Conservation (phyloP, 257 asterid species). For the Scutellaria minor region DNA sequence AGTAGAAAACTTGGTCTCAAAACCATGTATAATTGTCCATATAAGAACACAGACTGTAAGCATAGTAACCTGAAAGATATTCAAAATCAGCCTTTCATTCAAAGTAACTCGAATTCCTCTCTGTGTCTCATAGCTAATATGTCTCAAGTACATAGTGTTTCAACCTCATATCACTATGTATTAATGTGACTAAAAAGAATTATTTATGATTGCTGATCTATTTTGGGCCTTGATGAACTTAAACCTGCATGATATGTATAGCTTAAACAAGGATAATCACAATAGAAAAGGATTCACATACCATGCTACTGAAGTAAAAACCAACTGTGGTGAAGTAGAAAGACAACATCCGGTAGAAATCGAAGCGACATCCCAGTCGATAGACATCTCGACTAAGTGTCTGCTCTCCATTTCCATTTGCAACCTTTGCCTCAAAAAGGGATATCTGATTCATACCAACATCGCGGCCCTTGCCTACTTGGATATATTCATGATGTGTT, state of each 20-base stretch:
- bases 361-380: constrained; percentile 95
- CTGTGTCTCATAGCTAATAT: neutral
- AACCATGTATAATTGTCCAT: constrained; percentile 89
- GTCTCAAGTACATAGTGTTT: neutral
- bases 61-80: constrained; percentile 76
- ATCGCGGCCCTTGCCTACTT: constrained; percentile 99
- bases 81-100: constrained; percentile 34
- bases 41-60: constrained; percentile 81
- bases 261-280: constrained; percentile 9
- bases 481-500: constrained; percentile 98
- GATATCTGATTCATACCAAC: constrained; percentile 99
- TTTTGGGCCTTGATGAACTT: neutral
- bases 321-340: constrained; percentile 99
- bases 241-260: constrained; percentile 12
- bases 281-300: constrained; percentile 43
- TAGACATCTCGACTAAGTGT: constrained; percentile 95
- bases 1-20: constrained; percentile 45
- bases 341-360: constrained; percentile 94
- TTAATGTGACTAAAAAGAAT: neutral
- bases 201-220: neutral
- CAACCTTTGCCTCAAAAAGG: constrained; percentile 95
- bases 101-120: neutral
- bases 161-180: neutral
- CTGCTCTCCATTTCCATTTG: constrained; percentile 98
- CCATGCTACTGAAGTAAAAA: constrained; percentile 97